phyloP scores from a whole-genome alignment of 305 asterid species.

The Coffea humblotiana region DNA sequence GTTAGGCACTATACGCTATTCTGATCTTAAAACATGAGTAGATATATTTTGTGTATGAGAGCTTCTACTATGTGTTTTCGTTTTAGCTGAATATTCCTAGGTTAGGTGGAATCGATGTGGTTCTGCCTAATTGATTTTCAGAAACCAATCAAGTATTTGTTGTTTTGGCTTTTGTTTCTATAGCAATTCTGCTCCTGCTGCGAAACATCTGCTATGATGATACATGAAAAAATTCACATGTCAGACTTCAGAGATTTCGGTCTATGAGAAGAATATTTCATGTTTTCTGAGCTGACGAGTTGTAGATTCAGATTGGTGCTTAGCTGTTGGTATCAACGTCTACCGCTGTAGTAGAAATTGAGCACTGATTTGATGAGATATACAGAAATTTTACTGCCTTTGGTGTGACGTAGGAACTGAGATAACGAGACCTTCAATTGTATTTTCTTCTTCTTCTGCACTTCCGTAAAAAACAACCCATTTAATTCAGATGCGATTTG shows the following conservation, averaged over 20 bases:
- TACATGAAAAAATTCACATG: slow-evolving; percentile 53
- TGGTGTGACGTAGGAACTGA: too few relatives aligned
- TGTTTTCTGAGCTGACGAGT: slow-evolving; percentile 49
- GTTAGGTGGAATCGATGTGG: not conserved
- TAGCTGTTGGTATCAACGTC: too few relatives aligned
- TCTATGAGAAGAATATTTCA: slow-evolving; percentile 58
- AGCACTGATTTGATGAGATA: too few relatives aligned
- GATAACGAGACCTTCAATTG: too few relatives aligned
- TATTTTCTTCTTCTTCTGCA: too few relatives aligned
- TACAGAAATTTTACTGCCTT: too few relatives aligned
- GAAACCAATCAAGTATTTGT: not conserved
- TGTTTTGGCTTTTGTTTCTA: not conserved
- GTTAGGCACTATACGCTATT: slow-evolving; percentile 59
- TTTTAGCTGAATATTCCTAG: not conserved
- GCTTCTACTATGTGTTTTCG: slow-evolving; percentile 14
- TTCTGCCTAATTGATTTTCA: not conserved
- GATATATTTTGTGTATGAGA: slow-evolving; percentile 35
- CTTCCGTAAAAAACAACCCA: too few relatives aligned
- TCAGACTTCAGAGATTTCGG: slow-evolving; percentile 84
- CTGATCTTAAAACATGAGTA: slow-evolving; percentile 35
- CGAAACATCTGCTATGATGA: slow-evolving; percentile 51
- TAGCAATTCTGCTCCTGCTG: not conserved
- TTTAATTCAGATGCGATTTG: too few relatives aligned
- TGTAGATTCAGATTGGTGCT: not conserved
- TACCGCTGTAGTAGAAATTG: too few relatives aligned